Evolutionary conservation across 139 green algal species (phyloP).

Genomic region (Astrephomene gubernaculifera): DNA sequence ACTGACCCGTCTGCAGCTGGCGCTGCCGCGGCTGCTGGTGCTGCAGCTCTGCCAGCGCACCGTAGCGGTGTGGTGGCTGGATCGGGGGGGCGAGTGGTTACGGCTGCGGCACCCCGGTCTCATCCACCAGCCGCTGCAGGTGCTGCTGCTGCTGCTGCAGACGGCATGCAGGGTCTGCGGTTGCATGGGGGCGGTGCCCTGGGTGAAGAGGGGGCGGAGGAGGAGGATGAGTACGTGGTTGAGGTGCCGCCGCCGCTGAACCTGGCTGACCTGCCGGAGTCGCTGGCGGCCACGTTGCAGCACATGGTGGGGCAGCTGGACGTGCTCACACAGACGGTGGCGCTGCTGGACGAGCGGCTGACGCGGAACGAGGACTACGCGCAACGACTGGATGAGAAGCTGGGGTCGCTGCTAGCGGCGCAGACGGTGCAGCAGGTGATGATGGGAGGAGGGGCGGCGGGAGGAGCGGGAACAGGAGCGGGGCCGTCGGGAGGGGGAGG

Average conservation of each 20-base stretch:
- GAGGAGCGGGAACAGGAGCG: not conserved
- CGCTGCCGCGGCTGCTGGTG: not conserved
- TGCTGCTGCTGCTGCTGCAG: not conserved
- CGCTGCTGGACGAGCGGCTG: conserved; percentile 82
- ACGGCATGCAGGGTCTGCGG: not conserved
- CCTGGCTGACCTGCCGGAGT: conserved; percentile 66
- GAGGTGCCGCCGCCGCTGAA: conserved; percentile 70
- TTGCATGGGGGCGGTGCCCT: not conserved
- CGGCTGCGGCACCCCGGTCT: no score
- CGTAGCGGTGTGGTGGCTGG: not conserved
- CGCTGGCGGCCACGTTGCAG: conserved; percentile 75
- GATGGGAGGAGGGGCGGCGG: not conserved
- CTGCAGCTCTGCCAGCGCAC: not conserved
- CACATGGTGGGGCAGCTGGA: conserved; percentile 86
- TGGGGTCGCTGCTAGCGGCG: not conserved
- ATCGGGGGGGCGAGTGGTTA: not conserved
- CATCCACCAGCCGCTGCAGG: not conserved
- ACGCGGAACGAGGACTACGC: conserved; percentile 81
- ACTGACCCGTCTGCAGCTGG: not conserved
- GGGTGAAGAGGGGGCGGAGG: not conserved
- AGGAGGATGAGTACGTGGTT: conserved; percentile 50
- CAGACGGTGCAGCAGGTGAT: not conserved
- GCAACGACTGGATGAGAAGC: conserved; percentile 47
- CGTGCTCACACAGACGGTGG: conserved; percentile 85
- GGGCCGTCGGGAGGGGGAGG: not conserved